Evolutionary conservation across 495 filamentous ascomycete genomes (phyloP).

Genomic region (Jackrogersella minutella): DNA sequence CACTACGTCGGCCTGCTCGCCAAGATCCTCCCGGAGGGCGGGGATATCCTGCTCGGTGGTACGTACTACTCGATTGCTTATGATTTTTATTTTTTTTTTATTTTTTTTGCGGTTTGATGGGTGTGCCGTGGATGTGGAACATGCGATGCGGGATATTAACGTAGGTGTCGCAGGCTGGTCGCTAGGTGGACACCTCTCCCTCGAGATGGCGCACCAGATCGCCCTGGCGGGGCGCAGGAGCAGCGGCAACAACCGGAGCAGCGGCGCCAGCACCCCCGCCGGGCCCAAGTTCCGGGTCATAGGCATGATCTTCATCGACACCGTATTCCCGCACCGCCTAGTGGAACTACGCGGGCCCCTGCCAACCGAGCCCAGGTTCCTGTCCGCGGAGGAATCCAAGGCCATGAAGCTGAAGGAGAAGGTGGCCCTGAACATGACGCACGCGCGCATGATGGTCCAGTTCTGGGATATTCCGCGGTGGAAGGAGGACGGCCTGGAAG

Average conservation of each 20-base stretch:
- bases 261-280: conserved; percentile 15
- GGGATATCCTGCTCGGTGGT: conserved; percentile 44
- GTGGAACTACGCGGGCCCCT: conserved; percentile 18
- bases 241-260: not conserved
- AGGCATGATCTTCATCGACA: conserved; percentile 58
- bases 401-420: conserved; percentile 50
- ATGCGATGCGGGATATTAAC: not conserved
- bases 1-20: conserved; percentile 44
- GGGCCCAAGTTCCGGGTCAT: conserved; percentile 39
- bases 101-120: not conserved
- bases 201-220: conserved; percentile 52
- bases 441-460: conserved; percentile 49
- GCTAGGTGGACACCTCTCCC: conserved; percentile 51
- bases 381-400: conserved; percentile 40
- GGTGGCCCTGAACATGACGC: conserved; percentile 47
- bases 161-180: conserved; percentile 51
- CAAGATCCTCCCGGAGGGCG: conserved; percentile 40
- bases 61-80: conserved; percentile 6
- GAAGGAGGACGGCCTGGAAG: conserved; percentile 24
- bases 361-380: conserved; percentile 26
- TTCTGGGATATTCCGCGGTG: conserved; percentile 49
- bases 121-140: not conserved
- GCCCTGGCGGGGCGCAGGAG: conserved; percentile 20
- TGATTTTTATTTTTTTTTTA: not conserved
- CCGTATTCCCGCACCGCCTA: conserved; percentile 44